Evolutionary conservation across 306 rosid genomes (phyloP), one percentile per base, ranked within the genome.

Genomic region (Gastrolobium bilobum): DNA sequence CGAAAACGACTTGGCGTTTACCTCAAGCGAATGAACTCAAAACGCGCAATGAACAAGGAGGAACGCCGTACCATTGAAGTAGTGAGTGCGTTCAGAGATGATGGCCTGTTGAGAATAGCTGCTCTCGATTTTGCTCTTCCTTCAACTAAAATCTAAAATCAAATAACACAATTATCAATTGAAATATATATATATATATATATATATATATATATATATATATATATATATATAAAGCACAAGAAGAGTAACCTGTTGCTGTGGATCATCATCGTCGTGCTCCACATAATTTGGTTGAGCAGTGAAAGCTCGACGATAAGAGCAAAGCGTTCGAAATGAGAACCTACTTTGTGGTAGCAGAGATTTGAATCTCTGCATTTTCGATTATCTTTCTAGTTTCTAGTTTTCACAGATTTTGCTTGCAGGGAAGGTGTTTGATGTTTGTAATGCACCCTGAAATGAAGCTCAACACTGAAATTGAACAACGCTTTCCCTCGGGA

Each of bases 51-150:
- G 77, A 61, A 35, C 11, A 46, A 26, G 44, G 38, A 34, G 3
- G 0, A 81, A 58, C 26, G 8, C 10, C 54, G 40, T 47, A 86
- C 89, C 98, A 91, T 91, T 26, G 92, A 80, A 80, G 84, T 76
- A 54, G 87, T 85, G 81, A 94, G 89, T 51, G 94, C 90, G 77
- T 90, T 94, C 30, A 94, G 86, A 70, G 86, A 82, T 38, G 91
- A 84, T 4, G 97, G 94, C 56, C 96, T 82, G 82, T 91, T 89
- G 83, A 94, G 92, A 75, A 91, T 83, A 33, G 98, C 96, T 26
- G 94, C 78, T 85, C 98, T 90, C 31, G 94, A 91, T 70, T 88
- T 94, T 40, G 92, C 88, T 83, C 89, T 87, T 86, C 98, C 98
- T 86, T 91, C 89, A 57, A 94, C 98, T 68, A 79, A 72, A 85